A percentile compares a stretch with the other conserved stretches of the same genome.
These are phyloP conservation scores for Stemphylium lycopersici DNA, from an alignment of 2,329 filamentous ascomycete species.

Conservation along the genomic window DNA sequence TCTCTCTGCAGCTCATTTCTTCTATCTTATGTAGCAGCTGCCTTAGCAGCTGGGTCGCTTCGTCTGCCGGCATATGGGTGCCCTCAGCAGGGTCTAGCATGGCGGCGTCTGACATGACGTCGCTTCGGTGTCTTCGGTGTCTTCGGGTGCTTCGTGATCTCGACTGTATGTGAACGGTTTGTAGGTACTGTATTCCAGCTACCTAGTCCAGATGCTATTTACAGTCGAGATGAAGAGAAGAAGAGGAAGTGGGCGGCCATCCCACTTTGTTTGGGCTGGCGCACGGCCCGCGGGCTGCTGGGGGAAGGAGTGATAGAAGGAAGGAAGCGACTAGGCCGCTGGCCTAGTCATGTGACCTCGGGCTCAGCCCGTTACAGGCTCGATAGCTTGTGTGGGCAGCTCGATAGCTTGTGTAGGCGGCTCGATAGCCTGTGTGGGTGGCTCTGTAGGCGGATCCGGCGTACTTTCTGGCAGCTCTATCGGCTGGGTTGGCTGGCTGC, in stretches of 20 bases:
- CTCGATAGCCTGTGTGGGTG: neutral
- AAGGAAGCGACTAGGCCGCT: neutral
- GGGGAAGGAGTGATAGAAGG: neutral
- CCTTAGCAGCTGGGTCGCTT: neutral
- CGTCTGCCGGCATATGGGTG: neutral
- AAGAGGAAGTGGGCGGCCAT: too few species aligned
- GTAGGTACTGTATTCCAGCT: neutral
- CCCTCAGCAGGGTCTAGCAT: neutral
- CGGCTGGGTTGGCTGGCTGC: neutral
- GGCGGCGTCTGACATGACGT: neutral
- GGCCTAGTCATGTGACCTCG: neutral
- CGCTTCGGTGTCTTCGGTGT: neutral
- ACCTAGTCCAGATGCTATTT: neutral
- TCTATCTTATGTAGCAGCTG: neutral
- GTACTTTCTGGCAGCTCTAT: neutral
- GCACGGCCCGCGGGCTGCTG: neutral
- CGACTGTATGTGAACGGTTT: neutral
- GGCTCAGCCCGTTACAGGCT: neutral
- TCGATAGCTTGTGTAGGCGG: too few species aligned
- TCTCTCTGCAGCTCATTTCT: neutral
- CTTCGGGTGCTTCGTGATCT: neutral
- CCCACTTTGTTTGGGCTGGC: neutral
- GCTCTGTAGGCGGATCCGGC: neutral
- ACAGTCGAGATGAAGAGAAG: neutral
- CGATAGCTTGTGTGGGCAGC: too few species aligned